Evolutionary conservation across 805 yeast species (phyloP).

Genomic region (Saccharomyces paradoxus): DNA sequence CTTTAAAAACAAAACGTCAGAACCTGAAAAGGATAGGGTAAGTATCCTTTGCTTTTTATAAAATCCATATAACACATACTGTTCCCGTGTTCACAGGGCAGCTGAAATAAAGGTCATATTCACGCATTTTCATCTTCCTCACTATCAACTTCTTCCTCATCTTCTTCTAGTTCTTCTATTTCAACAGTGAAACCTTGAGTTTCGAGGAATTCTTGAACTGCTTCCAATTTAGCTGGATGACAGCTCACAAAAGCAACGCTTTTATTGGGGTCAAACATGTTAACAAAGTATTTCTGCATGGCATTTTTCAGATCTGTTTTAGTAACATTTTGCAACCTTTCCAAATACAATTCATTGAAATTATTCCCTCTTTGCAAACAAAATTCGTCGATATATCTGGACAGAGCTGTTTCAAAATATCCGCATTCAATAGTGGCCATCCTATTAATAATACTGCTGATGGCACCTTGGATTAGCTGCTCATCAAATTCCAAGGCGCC

Average conservation of each 20-base stretch:
- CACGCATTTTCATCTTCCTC: conserved; percentile 9
- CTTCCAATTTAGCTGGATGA: conserved; percentile 54
- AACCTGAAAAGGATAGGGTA: not conserved
- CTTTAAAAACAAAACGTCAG: not conserved
- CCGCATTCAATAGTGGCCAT: conserved; percentile 66
- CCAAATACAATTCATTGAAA: conserved; percentile 47
- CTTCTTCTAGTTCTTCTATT: conserved; percentile 45
- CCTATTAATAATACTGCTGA: conserved; percentile 64
- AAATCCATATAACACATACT: no score
- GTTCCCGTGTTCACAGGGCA: not conserved
- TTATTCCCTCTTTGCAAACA: conserved; percentile 65
- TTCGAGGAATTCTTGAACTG: conserved; percentile 40
- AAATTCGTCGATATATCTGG: conserved; percentile 57
- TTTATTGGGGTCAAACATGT: conserved; percentile 48
- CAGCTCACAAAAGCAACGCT: conserved; percentile 64
- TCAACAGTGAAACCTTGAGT: conserved; percentile 52
- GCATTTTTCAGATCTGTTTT: conserved; percentile 32
- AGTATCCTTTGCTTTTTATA: no score
- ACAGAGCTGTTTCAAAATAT: conserved; percentile 53
- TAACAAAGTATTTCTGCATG: conserved; percentile 52
- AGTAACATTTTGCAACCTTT: conserved; percentile 44
- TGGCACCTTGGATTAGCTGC: conserved; percentile 58
- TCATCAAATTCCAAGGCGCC: conserved; percentile 51
- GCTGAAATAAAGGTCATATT: not conserved
- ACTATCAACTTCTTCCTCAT: conserved; percentile 27